phyloP scores from a whole-genome alignment of 371 early-diverging fungal genomes.

The Synchytrium microbalum region DNA sequence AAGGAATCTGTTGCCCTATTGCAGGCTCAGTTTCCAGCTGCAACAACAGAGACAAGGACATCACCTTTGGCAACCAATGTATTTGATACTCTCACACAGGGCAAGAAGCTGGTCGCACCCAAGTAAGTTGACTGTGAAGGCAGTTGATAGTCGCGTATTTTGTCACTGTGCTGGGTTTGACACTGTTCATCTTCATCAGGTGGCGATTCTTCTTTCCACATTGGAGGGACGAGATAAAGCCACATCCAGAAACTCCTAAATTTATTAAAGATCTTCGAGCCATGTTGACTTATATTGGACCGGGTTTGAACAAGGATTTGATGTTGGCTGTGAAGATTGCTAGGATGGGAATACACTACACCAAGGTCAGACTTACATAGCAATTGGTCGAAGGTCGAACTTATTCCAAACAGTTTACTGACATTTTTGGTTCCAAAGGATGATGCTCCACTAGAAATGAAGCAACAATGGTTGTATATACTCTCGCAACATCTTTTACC shows the following conservation, averaged over 20 bases:
- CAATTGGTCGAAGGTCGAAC: slow-evolving; percentile 3
- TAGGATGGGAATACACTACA: slow-evolving; percentile 34
- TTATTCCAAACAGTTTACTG: not conserved
- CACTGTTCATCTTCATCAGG: too few relatives aligned
- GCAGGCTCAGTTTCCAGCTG: not conserved
- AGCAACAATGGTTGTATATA: slow-evolving; percentile 49
- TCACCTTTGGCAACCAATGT: slow-evolving; percentile 1
- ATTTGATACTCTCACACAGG: not conserved
- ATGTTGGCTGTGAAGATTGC: slow-evolving; percentile 36
- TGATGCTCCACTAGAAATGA: slow-evolving; percentile 4
- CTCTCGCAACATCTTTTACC: slow-evolving; percentile 64
- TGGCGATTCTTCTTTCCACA: slow-evolving; percentile 46
- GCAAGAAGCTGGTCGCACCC: not conserved
- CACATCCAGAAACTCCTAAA: slow-evolving; percentile 30
- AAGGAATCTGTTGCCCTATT: not conserved
- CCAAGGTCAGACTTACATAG: slow-evolving; percentile 10
- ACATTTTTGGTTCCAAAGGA: not conserved
- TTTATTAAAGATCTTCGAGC: slow-evolving; percentile 33
- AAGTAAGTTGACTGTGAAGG: not conserved
- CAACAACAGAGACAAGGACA: not conserved
- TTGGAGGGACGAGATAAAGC: slow-evolving; percentile 46
- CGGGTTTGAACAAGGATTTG: slow-evolving; percentile 30
- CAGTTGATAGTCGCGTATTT: too few relatives aligned
- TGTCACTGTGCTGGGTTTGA: too few relatives aligned
- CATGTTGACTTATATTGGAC: slow-evolving; percentile 26